Conservation (phyloP, 768 basidiomycete species). For the Omphalotus guepiniiformis region DNA sequence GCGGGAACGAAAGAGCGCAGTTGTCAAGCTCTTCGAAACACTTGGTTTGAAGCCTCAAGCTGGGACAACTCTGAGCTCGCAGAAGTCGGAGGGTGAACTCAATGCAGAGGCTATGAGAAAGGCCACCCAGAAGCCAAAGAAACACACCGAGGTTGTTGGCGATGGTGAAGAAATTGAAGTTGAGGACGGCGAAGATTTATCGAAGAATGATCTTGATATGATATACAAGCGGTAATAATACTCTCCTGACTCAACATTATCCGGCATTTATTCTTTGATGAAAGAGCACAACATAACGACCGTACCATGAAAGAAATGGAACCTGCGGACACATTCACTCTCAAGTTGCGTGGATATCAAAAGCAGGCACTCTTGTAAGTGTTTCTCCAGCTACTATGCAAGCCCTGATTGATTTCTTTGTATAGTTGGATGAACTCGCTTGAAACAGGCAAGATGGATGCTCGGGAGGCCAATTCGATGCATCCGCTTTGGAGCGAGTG, state of each 20-base stretch:
- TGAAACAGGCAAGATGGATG: slow-evolving; percentile 71
- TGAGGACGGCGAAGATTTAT: slow-evolving; percentile 78
- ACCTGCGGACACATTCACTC: slow-evolving; percentile 68
- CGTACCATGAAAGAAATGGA: slow-evolving; percentile 75
- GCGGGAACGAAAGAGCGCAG: slow-evolving; percentile 72
- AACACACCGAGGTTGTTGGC: slow-evolving; percentile 65
- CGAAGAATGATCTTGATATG: slow-evolving; percentile 72
- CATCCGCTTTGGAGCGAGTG: slow-evolving; percentile 96
- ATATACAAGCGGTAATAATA: slow-evolving; percentile 74
- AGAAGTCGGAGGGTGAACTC: slow-evolving; percentile 28
- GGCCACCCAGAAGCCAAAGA: slow-evolving; percentile 35
- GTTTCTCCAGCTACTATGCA: background rate
- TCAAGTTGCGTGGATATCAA: slow-evolving; percentile 82
- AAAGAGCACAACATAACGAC: slow-evolving; percentile 83
- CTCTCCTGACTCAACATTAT: background rate
- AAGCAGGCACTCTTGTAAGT: slow-evolving; percentile 83
- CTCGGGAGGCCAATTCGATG: slow-evolving; percentile 67
- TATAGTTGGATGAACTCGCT: slow-evolving; percentile 87
- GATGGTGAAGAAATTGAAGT: slow-evolving; percentile 82
- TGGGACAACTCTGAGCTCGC: slow-evolving; percentile 33
- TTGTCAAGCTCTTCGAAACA: slow-evolving; percentile 69
- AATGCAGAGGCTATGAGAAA: slow-evolving; percentile 39
- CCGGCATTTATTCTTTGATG: slow-evolving; percentile 9
- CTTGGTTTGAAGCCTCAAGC: slow-evolving; percentile 65
- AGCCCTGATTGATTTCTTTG: background rate